phyloP scores from a whole-genome alignment of 1,139 yeast genomes.

The Taphrina confusa region DNA sequence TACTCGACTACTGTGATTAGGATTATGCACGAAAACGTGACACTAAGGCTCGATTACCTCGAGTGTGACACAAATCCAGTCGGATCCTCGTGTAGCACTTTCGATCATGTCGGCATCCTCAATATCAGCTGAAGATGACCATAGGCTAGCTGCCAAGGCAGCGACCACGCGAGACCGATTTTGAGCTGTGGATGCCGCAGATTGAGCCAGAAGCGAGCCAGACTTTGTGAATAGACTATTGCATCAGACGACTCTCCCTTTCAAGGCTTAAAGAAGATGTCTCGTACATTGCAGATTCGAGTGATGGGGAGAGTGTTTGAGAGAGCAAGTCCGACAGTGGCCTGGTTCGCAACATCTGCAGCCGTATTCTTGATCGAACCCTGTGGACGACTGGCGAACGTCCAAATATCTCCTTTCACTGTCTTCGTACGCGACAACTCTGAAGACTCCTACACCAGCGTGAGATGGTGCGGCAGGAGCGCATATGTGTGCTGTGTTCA shows the following conservation, averaged over 20 bases:
- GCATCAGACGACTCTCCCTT: neutral
- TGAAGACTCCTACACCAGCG: too few species aligned
- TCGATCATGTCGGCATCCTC: neutral
- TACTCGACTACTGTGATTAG: neutral
- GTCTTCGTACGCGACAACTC: too few species aligned
- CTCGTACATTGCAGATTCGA: neutral
- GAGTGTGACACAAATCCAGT: conserved; percentile 3
- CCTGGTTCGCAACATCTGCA: conserved; percentile 4
- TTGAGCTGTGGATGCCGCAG: neutral
- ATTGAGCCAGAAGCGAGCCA: conserved; percentile 12
- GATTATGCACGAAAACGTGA: too few species aligned
- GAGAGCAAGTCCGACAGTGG: conserved; percentile 13
- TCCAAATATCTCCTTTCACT: too few species aligned
- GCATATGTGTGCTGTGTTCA: too few species aligned
- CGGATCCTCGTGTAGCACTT: neutral
- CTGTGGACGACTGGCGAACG: too few species aligned
- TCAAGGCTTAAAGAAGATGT: neutral
- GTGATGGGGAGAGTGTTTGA: conserved; percentile 1
- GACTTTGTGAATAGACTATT: conserved; percentile 14
- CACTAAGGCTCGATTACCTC: conserved; percentile 4
- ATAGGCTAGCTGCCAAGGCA: conserved; percentile 17
- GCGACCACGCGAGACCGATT: conserved; percentile 12
- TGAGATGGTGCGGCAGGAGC: too few species aligned
- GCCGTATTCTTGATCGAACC: too few species aligned
- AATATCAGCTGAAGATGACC: conserved; percentile 3